A percentile compares a stretch with the other conserved stretches of the same genome.
phyloP scores from a whole-genome alignment of 2,329 filamentous ascomycete genomes.

The Nemania serpens region DNA sequence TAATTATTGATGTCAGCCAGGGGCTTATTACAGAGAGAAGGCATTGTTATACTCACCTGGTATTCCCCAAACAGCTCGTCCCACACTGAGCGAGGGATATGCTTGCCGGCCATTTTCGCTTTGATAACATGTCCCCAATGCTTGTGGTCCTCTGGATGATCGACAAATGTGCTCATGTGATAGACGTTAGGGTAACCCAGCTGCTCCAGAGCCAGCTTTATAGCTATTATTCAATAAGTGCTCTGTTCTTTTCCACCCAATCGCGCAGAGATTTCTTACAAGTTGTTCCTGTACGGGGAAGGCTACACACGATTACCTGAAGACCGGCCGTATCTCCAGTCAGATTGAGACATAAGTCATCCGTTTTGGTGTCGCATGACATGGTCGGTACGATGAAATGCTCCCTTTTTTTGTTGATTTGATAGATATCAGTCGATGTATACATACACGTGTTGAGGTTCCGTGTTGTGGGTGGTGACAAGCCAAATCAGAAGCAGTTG shows the following conservation, averaged over 20 bases:
- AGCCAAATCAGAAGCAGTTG: background rate
- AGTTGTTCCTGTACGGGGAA: constrained; percentile 28
- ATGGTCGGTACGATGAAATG: background rate
- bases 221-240: constrained; percentile 9
- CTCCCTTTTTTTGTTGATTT: background rate
- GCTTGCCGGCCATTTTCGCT: constrained; percentile 15
- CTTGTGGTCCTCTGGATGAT: constrained; percentile 17
- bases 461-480: background rate
- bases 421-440: background rate
- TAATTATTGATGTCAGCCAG: constrained; percentile 8
- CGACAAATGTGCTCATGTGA: constrained; percentile 27
- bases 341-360: background rate
- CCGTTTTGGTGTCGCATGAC: background rate
- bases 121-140: constrained; percentile 20
- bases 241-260: background rate
- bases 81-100: constrained; percentile 19
- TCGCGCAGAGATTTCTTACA: constrained; percentile 11
- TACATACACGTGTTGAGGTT: background rate
- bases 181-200: constrained; percentile 24
- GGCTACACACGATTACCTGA: constrained; percentile 26
- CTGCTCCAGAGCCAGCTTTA: constrained; percentile 27
- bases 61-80: constrained; percentile 19
- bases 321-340: constrained; percentile 4
- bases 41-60: constrained; percentile 9
- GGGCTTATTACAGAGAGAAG: background rate